phyloP scores from a whole-genome alignment of 257 asterid genomes.

The Dorcoceras hygrometricum region DNA sequence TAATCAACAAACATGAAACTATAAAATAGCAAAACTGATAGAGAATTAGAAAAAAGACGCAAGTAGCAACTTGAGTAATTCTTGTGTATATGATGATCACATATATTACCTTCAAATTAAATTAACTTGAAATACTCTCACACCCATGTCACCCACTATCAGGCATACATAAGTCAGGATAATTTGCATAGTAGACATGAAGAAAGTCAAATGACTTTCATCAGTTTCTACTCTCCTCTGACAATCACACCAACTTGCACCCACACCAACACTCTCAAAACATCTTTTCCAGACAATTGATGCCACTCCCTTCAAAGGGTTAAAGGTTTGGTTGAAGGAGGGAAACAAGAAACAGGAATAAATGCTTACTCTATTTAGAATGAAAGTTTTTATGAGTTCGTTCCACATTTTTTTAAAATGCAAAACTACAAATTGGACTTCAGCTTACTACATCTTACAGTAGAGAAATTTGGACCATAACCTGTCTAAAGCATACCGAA shows the following conservation, averaged over 20 bases:
- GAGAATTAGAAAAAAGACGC: background rate
- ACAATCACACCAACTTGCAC: background rate
- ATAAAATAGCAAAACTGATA: slow-evolving; percentile 16
- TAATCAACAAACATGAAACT: background rate
- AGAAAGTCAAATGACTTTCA: background rate
- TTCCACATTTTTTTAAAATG: background rate
- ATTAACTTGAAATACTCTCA: background rate
- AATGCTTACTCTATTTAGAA: background rate
- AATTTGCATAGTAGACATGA: background rate
- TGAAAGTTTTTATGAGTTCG: background rate
- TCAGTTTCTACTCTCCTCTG: background rate
- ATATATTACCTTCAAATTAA: background rate
- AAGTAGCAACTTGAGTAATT: slow-evolving; percentile 16
- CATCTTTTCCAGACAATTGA: background rate
- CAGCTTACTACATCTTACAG: background rate
- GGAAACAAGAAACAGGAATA: background rate
- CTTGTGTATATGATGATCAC: too few relatives aligned
- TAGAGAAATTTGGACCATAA: background rate
- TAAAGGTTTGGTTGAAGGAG: background rate
- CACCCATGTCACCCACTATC: background rate
- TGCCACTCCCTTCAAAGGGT: background rate
- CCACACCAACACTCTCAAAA: background rate
- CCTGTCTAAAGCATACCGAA: background rate
- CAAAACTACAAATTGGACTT: background rate
- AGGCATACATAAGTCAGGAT: background rate